These are phyloP conservation scores for Talaromyces ruber DNA, from an alignment of 495 filamentous ascomycete genomes.

Conservation along the genomic window DNA sequence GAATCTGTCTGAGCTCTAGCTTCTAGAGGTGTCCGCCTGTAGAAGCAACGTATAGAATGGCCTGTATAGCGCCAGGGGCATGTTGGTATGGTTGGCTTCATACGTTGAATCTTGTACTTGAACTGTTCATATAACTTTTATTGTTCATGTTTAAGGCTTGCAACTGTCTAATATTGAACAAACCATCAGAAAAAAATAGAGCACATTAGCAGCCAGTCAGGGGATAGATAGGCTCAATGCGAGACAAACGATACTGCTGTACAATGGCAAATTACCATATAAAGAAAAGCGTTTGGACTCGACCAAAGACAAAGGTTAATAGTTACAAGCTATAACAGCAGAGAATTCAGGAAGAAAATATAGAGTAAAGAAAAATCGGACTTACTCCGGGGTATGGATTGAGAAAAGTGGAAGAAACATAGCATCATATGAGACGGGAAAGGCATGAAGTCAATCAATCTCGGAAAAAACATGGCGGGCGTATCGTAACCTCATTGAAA, in stretches of 20 bases:
- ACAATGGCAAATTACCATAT: constrained; percentile 21
- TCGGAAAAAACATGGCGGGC: constrained; percentile 18
- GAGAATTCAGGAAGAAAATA: constrained; percentile 9
- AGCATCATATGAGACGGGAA: neutral
- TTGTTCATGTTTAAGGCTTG: neutral
- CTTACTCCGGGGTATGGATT: constrained; percentile 5
- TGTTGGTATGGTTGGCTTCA: no score
- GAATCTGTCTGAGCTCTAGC: no score
- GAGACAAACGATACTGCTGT: constrained; percentile 17
- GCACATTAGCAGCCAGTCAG: constrained; percentile 5
- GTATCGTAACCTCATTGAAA: constrained; percentile 11
- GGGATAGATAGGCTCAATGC: constrained; percentile 5
- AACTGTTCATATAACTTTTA: neutral
- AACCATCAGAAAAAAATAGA: neutral
- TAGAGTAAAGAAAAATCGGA: constrained; percentile 5
- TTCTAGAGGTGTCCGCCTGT: no score
- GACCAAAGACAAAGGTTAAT: neutral
- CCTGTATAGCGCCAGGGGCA: no score
- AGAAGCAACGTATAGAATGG: no score
- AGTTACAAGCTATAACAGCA: constrained; percentile 4
- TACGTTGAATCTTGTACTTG: no score
- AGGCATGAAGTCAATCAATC: constrained; percentile 13
- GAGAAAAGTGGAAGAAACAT: constrained; percentile 11
- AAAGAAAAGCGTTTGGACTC: neutral
- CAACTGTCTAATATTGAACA: neutral